phyloP scores from a whole-genome alignment of 306 rosid species.

The Medicago ruthenica region DNA sequence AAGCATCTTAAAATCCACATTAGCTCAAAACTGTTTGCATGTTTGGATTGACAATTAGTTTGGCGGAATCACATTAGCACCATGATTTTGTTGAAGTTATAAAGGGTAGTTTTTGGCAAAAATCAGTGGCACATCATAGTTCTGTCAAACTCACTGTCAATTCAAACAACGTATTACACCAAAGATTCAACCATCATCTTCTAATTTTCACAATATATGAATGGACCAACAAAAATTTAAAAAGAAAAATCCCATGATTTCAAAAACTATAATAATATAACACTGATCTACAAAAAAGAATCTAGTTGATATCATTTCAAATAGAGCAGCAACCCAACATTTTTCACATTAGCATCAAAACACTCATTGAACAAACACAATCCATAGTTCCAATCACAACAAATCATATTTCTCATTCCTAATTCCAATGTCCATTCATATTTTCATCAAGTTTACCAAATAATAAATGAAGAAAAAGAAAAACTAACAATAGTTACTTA shows the following conservation, averaged over 20 bases:
- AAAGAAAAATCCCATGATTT: background rate
- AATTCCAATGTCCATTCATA: background rate
- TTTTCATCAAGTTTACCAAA: background rate
- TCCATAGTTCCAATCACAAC: background rate
- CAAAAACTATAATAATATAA: background rate
- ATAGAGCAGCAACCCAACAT: background rate
- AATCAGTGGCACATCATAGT: background rate
- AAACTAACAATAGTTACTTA: background rate
- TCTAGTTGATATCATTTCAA: background rate
- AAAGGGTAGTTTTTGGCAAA: background rate
- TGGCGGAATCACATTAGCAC: background rate
- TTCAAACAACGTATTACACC: background rate
- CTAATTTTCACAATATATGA: background rate
- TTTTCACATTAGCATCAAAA: background rate
- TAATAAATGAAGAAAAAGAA: background rate
- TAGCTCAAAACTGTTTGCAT: background rate
- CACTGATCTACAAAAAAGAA: slow-evolving; percentile 32
- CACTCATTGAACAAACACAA: background rate
- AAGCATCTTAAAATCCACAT: background rate
- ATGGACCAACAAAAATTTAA: background rate
- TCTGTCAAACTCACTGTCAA: background rate
- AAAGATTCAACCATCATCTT: background rate
- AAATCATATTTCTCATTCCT: slow-evolving; percentile 10
- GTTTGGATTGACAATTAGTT: background rate
- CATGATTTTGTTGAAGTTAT: no score